A percentile compares a stretch with the other conserved stretches of the same genome.
Conservation (phyloP, 306 rosid species). For the Lagenaria siceraria region DNA sequence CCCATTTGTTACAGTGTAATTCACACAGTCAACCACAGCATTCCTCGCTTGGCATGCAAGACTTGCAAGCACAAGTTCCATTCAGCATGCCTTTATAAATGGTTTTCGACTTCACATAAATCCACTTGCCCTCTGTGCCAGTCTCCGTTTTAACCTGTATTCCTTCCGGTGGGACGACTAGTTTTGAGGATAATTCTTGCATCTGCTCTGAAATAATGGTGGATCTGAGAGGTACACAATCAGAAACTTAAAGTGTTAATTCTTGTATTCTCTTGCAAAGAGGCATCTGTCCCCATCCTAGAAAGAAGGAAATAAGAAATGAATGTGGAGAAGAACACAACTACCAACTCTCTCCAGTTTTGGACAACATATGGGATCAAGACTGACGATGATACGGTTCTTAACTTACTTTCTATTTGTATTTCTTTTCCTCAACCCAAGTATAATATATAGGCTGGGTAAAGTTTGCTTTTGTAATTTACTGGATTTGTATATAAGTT, state of each 20-base stretch:
- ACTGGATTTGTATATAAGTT: background rate
- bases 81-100: constrained; percentile 81
- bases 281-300: background rate
- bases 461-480: background rate
- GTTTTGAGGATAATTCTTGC: constrained; percentile 3
- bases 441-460: background rate
- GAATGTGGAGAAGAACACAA: background rate
- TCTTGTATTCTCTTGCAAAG: background rate
- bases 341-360: background rate
- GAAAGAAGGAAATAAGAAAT: background rate
- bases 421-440: background rate
- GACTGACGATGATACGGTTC: background rate
- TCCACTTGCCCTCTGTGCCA: constrained; percentile 93
- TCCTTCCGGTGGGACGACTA: background rate
- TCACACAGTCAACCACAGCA: constrained; percentile 78
- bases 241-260: background rate
- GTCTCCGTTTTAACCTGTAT: constrained; percentile 61
- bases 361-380: background rate
- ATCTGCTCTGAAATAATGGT: background rate
- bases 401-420: background rate
- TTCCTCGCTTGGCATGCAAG: constrained; percentile 92
- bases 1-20: constrained; percentile 95
- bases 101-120: constrained; percentile 97
- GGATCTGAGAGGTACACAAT: background rate
- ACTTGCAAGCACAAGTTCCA: constrained; percentile 99